Base-by-base conservation (phyloP, 768 basidiomycete species). In the Kwoniella botswanensis region DNA sequence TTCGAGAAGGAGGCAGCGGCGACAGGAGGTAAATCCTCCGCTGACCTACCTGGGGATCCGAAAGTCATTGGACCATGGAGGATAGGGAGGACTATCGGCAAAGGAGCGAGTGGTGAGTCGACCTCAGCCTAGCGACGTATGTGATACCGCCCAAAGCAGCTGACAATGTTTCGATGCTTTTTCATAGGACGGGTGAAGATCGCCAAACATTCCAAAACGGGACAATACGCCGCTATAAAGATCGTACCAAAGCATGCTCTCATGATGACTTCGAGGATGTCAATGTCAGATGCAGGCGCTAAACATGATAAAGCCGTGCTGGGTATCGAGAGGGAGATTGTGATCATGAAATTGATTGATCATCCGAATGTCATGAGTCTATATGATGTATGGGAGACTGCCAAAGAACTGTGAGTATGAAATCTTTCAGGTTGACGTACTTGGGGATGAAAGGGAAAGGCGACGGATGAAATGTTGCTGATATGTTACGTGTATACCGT, bases 331-430 rank as follows among this genome's bases (percentile, higher is more conserved):
- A 86, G 93, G 73, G 95, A 98, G 84, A 96, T 98, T 71, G 93
- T 92, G 67, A 94, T 98, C 90, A 96, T 98, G 95, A 98, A 98
- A 84, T 91, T 98, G 76, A 94, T 98, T 90, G 93, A 95, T 79
- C 95, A 98, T 81, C 95, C 94, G 1, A 97, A 97, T 84, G 93
- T 98, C 77, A 89, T 98, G 86, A 90, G 91, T 71, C 90, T 98
- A 52, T 94, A 93, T 84, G 95, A 98, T 80, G 95, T 98, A 65
- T 97, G 92, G 84, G 94, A 98, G 85, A 92, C 93, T 80, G 90
- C 92, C 53, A 90, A 88, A 78, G 93, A 96, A 75, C 90, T 98
- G 85, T 86, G 52, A 73, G 85, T 78, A 2, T 55, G 26, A 21
- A 62, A 11, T 54, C 63, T 54, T 41, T 53, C 12, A 18, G 13